These are phyloP conservation scores for Phytophthora pluvialis DNA, from an alignment of 352 stramenopile species.

Conservation along the genomic window DNA sequence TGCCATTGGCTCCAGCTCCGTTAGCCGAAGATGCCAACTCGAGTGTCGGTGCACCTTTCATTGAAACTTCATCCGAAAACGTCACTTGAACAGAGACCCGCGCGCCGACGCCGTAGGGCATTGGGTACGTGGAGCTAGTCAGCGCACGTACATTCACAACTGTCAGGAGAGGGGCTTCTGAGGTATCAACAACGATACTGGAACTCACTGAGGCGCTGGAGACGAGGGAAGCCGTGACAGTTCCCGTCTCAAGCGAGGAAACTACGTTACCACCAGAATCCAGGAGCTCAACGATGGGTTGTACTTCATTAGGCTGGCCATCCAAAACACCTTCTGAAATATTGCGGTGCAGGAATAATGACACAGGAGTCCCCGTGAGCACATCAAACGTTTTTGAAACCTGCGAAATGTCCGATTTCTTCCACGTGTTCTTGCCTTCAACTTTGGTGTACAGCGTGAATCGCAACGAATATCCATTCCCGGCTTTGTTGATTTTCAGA, in stretches of 20 bases:
- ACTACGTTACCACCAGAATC: conserved; percentile 79
- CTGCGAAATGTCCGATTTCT: conserved; percentile 57
- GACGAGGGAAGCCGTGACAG: conserved; percentile 60
- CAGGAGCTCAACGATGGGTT: conserved; percentile 67
- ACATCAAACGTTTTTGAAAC: conserved; percentile 71
- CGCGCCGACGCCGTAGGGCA: conserved; percentile 74
- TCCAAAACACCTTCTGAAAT: conserved; percentile 77
- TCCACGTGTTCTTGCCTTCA: conserved; percentile 43
- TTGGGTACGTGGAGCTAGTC: conserved; percentile 43
- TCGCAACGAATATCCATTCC: conserved; percentile 73
- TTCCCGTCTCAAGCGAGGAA: conserved; percentile 48
- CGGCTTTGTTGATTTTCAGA: conserved; percentile 77
- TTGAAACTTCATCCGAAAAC: conserved; percentile 83
- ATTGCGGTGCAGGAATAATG: conserved; percentile 52
- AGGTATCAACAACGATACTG: conserved; percentile 72
- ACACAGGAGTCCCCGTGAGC: conserved; percentile 52
- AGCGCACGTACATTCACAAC: conserved; percentile 55
- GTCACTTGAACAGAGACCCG: conserved; percentile 65
- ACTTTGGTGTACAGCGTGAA: conserved; percentile 74
- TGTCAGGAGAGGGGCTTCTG: conserved; percentile 46
- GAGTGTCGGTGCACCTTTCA: conserved; percentile 59
- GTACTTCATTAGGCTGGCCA: conserved; percentile 73
- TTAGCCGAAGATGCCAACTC: conserved; percentile 51
- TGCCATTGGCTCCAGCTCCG: conserved; percentile 41
- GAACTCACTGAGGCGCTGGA: conserved; percentile 66